Base-by-base conservation (phyloP, 257 asterid species). In the Petunia secreta region DNA sequence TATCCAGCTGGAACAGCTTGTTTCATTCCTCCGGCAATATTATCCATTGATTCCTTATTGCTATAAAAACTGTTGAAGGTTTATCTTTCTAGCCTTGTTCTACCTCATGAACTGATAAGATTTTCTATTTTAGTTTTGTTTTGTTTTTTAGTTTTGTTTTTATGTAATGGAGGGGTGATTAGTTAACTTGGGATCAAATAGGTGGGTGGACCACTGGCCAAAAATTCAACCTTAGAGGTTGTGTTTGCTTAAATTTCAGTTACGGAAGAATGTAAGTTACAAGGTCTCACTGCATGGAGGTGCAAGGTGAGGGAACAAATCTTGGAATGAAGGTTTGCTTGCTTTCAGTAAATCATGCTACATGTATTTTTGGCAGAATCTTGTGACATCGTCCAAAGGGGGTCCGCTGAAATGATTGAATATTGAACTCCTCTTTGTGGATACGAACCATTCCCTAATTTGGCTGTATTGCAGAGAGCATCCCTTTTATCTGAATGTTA, bases 341-440 rank as follows among this genome's bases (percentile, higher is more conserved):
- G 65, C 40, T 25, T 60, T 60, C 65, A 60, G 65, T 60, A 16
- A 25, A 41, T 67, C 44, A 46, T 71, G 60, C 77, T 25, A 48
- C 25, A 43, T 71, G 77, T 71, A 34, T 48, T 48, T 64, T 71
- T 71, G 11, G 13, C 77, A 25, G 59, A 71, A 71, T 48, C 77
- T 71, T 71, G 59, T 71, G 25, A 25, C 14, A 1, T 16, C 48
- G 43, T 71, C 11, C 77, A 9, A 48, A 41, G 25, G 34, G 25
- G 11, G n/a, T 71, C 5, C 34, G 44, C 25, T 25, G 25, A 71
- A 34, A 71, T 48, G 77, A 48, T 71, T 71, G 44, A 71, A 48
- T 48, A 8, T 40, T 71, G 57, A 46, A 71, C 60, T 71, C 60
- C 60, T 25, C 48, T 71, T 71, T 10, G 25, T 71, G 60, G 60